phyloP scores from a whole-genome alignment of 2,329 filamentous ascomycete genomes.

The Ceratocystis lukuohia region DNA sequence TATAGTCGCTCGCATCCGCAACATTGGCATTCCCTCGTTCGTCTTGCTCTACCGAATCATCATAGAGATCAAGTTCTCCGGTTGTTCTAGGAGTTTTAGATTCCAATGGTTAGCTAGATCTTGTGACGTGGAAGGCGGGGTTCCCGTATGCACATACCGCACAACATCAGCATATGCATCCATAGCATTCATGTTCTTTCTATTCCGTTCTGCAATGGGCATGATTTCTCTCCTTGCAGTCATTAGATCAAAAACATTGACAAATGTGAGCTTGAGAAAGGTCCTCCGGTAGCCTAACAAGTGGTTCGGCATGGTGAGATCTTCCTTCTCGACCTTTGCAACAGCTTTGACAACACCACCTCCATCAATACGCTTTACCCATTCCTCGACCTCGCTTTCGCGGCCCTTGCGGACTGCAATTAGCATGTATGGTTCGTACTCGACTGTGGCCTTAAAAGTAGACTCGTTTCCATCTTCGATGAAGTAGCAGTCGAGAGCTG shows the following conservation, averaged over 20 bases:
- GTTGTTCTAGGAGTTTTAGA: conserved; percentile 42
- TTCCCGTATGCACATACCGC: conserved; percentile 41
- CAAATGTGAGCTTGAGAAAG: conserved; percentile 75
- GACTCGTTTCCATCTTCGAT: conserved; percentile 58
- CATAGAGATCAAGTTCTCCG: conserved; percentile 87
- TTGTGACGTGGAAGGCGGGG: not conserved
- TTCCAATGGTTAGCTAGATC: conserved; percentile 19
- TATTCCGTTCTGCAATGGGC: conserved; percentile 91
- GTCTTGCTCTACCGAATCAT: conserved; percentile 69
- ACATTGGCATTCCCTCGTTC: conserved; percentile 61
- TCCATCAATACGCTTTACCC: conserved; percentile 62
- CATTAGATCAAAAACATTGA: conserved; percentile 75
- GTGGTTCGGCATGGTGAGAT: conserved; percentile 90
- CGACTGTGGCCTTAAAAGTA: conserved; percentile 89
- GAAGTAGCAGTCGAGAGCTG: conserved; percentile 94
- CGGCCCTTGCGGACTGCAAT: conserved; percentile 77
- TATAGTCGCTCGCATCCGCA: conserved; percentile 86
- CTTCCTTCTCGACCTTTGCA: conserved; percentile 74
- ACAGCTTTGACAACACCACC: conserved; percentile 74
- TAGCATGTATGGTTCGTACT: conserved; percentile 94
- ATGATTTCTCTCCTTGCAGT: conserved; percentile 71
- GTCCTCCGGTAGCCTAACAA: conserved; percentile 78
- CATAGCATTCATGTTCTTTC: conserved; percentile 90
- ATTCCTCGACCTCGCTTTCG: conserved; percentile 92
- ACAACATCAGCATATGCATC: conserved; percentile 96